Conservation (phyloP, 495 filamentous ascomycete genomes). For the Lophiotrema nucula region DNA sequence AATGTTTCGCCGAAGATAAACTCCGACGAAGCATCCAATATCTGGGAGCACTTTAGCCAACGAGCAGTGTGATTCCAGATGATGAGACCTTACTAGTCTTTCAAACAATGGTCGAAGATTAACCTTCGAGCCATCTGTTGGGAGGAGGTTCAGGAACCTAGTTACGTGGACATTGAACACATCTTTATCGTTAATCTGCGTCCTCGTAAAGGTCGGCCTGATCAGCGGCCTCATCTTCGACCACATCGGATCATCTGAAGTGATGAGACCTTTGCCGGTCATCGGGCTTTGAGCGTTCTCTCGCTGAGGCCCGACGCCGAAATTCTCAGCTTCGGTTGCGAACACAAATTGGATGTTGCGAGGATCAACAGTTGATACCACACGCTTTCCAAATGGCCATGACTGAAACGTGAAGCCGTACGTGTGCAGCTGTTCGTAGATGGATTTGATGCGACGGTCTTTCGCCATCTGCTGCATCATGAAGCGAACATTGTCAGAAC, state of each 20-base stretch:
- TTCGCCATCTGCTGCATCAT: background rate
- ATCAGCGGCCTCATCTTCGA: conserved; percentile 48
- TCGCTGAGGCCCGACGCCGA: conserved; percentile 1
- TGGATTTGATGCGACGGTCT: background rate
- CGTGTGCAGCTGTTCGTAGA: background rate
- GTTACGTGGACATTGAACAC: too few relatives aligned
- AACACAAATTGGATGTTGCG: background rate
- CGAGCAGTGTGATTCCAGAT: too few relatives aligned
- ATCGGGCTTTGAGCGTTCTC: background rate
- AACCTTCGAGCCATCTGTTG: too few relatives aligned
- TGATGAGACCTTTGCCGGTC: conserved; percentile 6
- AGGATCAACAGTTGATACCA: background rate
- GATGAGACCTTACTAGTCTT: too few relatives aligned
- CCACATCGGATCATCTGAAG: conserved; percentile 3
- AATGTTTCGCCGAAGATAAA: too few relatives aligned
- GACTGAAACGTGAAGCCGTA: conserved; percentile 2
- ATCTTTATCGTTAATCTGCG: conserved; percentile 46
- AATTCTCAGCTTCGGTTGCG: conserved; percentile 2
- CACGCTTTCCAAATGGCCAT: conserved; percentile 5
- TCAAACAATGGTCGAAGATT: too few relatives aligned
- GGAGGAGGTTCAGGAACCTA: too few relatives aligned
- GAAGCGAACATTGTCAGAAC: background rate
- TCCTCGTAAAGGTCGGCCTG: conserved; percentile 55
- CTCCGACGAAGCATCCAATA: too few relatives aligned
- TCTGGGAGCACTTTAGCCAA: too few relatives aligned